These are phyloP conservation scores for Buddleja alternifolia DNA, from an alignment of 257 asterid genomes.

Conservation along the genomic window DNA sequence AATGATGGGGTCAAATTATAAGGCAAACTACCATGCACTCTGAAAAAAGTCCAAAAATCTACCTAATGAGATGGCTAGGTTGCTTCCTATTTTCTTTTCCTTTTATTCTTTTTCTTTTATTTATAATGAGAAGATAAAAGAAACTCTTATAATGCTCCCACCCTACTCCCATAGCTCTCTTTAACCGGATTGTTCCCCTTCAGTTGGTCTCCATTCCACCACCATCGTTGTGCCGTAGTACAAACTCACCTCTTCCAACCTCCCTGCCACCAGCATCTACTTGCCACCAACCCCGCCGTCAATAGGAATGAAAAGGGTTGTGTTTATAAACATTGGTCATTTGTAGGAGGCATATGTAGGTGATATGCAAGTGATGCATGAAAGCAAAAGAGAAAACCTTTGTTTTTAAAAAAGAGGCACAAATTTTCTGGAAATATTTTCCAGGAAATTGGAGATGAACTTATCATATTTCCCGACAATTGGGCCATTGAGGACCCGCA, in stretches of 20 bases:
- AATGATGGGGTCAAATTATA: neutral
- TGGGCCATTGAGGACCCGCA: neutral
- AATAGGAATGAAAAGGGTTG: neutral
- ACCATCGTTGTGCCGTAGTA: too few relatives aligned
- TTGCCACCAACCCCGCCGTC: neutral
- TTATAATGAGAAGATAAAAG: neutral
- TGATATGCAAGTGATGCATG: neutral
- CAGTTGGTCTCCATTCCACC: too few relatives aligned
- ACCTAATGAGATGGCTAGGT: conserved; percentile 1
- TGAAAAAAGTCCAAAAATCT: neutral
- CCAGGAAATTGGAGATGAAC: conserved; percentile 17
- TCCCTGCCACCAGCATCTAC: too few relatives aligned
- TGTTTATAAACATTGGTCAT: neutral
- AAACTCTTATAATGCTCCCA: neutral
- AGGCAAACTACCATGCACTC: neutral
- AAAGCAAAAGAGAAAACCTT: neutral
- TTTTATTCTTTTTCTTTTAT: too few relatives aligned
- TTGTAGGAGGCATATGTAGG: neutral
- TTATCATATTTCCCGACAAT: neutral
- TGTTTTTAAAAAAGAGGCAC: neutral
- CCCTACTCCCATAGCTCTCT: too few relatives aligned
- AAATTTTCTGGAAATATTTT: conserved; percentile 1
- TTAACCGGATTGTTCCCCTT: too few relatives aligned
- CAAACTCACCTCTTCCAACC: too few relatives aligned
- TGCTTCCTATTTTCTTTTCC: neutral